Base-by-base conservation (phyloP, 805 yeast species). In the Wickerhamomyces strasburgensis region DNA sequence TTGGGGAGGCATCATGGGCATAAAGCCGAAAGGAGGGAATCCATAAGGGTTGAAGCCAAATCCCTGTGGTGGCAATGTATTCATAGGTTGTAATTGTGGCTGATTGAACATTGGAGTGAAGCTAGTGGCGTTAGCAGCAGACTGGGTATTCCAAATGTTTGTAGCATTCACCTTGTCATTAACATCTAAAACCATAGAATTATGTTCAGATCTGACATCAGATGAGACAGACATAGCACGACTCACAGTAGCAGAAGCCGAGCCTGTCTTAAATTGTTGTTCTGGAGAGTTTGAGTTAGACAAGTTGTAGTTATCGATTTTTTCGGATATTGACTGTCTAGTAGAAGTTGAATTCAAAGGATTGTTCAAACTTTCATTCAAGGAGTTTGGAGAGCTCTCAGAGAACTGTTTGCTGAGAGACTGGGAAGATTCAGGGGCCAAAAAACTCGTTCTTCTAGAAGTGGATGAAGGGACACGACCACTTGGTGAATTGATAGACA, bases 121-220 rank as follows among this genome's bases (percentile, higher is more conserved):
- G 1, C 80, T 61, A 8, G 56, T 35, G 1, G 84, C 80, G 25
- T 78, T 61, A 3, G 82, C 84, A 4, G 83, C 79, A 14, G 79
- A 62, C 6, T 81, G 83, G 0, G 84, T 83, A 54, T 78, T 77
- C 85, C 85, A 80, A 47, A 76, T 73, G 48, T 64, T 71, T 21
- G 39, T 40, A 24, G 40, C 33, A 33, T 44, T 43, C 14, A 44
- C 46, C 16, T 44, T 47, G 13, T 50, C 54, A 25, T 48, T 48
- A 21, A 38, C 33, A 31, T 65, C 70, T 30, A 57, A 39, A 15
- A 53, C 46, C 7, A 52, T 43, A 0, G 68, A 60, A 35, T 57
- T 60, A 21, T 54, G 63, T 21, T 65, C 69, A 4, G 70, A 60
- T 8, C 49, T 41, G 25, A 56, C 49, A 9, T 54, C 58, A 7